A percentile compares a stretch with the other conserved stretches of the same genome.
Evolutionary conservation across 2,329 filamentous ascomycete genomes (phyloP).

Genomic region (Hymenoscyphus linearis): DNA sequence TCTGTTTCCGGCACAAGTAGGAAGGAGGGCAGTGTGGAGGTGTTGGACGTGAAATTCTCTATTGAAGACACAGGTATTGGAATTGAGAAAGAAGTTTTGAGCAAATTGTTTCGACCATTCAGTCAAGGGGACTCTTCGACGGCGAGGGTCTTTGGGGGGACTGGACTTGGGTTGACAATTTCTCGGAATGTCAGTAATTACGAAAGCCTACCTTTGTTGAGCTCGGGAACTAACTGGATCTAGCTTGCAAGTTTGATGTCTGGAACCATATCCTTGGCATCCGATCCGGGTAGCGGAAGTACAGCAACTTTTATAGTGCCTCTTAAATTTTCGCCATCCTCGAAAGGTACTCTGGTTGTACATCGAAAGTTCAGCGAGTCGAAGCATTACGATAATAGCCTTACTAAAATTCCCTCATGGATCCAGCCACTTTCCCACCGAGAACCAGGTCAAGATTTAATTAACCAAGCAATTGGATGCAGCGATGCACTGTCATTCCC

Average conservation of each 20-base stretch:
- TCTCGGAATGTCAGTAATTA: slow-evolving; percentile 36
- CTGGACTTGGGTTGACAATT: slow-evolving; percentile 65
- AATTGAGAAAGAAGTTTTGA: slow-evolving; percentile 63
- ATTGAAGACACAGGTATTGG: slow-evolving; percentile 74
- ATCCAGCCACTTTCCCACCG: slow-evolving; percentile 8
- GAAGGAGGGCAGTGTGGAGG: slow-evolving; percentile 36
- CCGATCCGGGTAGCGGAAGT: slow-evolving; percentile 15
- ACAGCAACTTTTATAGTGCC: slow-evolving; percentile 23
- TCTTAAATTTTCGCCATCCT: slow-evolving; percentile 13
- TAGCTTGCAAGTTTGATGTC: slow-evolving; percentile 25
- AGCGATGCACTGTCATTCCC: slow-evolving; percentile 7
- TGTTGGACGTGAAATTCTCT: slow-evolving; percentile 52
- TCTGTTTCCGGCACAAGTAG: slow-evolving; percentile 31
- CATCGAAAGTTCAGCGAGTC: not conserved
- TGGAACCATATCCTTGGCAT: slow-evolving; percentile 20
- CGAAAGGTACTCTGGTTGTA: not conserved
- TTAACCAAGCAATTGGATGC: slow-evolving; percentile 17
- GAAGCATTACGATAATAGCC: not conserved
- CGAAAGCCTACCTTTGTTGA: too few relatives aligned
- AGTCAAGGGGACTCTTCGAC: slow-evolving; percentile 72
- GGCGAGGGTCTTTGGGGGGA: slow-evolving; percentile 73
- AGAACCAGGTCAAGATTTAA: slow-evolving; percentile 11
- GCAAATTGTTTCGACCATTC: slow-evolving; percentile 72
- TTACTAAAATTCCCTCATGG: slow-evolving; percentile 7
- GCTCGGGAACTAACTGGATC: not conserved